phyloP scores from a whole-genome alignment of 345 rosid species.

The Draba incana region DNA sequence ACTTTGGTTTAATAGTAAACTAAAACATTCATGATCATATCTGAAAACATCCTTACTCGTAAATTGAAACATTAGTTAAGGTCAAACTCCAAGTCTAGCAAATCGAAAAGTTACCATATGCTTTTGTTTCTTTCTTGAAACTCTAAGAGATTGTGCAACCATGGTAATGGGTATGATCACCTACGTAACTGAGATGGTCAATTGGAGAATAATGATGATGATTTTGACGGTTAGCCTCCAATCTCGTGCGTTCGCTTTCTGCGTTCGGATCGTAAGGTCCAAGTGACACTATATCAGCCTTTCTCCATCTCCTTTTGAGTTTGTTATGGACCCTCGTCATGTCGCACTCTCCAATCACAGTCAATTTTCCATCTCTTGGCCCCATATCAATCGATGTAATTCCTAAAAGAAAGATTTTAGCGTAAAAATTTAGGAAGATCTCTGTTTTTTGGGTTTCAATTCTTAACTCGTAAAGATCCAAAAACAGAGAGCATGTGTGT shows the following conservation, averaged over 20 bases:
- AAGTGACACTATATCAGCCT: slow-evolving; percentile 47
- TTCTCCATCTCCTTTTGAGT: slow-evolving; percentile 45
- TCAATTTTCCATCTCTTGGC: slow-evolving; percentile 57
- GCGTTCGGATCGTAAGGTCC: slow-evolving; percentile 42
- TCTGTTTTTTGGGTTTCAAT: no score
- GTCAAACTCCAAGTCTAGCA: background rate
- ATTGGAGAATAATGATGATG: background rate
- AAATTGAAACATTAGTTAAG: background rate
- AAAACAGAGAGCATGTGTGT: background rate
- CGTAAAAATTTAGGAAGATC: background rate
- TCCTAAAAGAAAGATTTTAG: slow-evolving; percentile 13
- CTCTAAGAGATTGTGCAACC: slow-evolving; percentile 14
- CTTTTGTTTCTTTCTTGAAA: background rate
- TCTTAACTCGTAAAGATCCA: background rate
- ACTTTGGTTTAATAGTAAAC: no score
- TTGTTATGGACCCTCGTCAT: slow-evolving; percentile 46
- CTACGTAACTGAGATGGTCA: background rate
- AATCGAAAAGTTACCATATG: background rate
- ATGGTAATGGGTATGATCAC: slow-evolving; percentile 1
- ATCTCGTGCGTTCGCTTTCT: slow-evolving; percentile 11
- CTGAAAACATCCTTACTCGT: slow-evolving; percentile 1
- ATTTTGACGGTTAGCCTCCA: background rate
- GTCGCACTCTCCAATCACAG: slow-evolving; percentile 61
- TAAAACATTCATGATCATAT: background rate
- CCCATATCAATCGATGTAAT: slow-evolving; percentile 49